These are phyloP conservation scores for Salvia rosmarinus DNA, from an alignment of 257 asterid genomes.

Conservation along the genomic window DNA sequence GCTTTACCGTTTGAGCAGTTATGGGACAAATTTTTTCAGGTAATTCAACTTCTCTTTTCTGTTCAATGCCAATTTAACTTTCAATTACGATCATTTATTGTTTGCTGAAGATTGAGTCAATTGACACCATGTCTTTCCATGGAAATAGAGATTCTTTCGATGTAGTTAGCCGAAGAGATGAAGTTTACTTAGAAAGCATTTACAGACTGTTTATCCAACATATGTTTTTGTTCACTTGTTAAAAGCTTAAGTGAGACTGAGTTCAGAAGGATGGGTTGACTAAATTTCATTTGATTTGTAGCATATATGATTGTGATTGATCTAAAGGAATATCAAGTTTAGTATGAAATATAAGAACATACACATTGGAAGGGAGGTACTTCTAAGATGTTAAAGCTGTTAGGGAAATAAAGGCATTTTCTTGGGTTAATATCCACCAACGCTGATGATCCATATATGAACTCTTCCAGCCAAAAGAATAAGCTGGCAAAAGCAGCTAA, in stretches of 20 bases:
- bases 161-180: background rate
- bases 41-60: conserved; percentile 31
- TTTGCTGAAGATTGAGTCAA: conserved; percentile 6
- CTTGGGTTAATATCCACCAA: background rate
- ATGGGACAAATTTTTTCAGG: conserved; percentile 98
- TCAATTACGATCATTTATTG: background rate
- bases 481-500: conserved; percentile 4
- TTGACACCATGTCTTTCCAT: background rate
- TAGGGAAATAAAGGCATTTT: background rate
- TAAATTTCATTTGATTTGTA: conserved; percentile 1
- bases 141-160: background rate
- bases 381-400: conserved; percentile 17
- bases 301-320: background rate
- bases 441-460: conserved; percentile 3
- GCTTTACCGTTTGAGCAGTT: conserved; percentile 95
- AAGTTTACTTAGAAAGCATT: conserved; percentile 12
- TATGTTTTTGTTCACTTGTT: conserved; percentile 4
- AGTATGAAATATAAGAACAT: background rate
- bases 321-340: background rate
- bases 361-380: background rate
- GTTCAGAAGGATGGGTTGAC: background rate
- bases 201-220: conserved; percentile 3
- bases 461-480: conserved; percentile 7
- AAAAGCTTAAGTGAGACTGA: background rate
- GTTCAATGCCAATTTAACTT: background rate